Base-by-base conservation (phyloP, 331 rosid species). In the Rhamnella rubrinervis region DNA sequence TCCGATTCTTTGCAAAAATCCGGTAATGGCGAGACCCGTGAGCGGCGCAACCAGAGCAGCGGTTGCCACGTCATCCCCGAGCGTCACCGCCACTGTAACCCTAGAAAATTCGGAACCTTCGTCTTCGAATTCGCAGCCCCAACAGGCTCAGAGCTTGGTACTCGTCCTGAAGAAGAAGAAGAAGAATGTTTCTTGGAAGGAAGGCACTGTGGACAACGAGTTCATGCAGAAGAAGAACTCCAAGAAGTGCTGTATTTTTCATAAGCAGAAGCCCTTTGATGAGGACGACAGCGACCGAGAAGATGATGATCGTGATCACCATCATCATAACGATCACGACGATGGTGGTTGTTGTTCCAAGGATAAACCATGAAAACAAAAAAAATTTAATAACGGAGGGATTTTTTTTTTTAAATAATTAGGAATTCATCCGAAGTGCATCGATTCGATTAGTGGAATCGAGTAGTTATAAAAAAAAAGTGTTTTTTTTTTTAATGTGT, bases 211-310 rank as follows among this genome's bases (percentile, higher is more conserved):
- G 38, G 98, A 93, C 83, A 93, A 93, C 75, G 98, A 93, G 87
- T 93, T 88, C 55, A 82, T 93, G 97, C 89, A 85, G 84, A 93
- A 91, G 85, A 93, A 93, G 83, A 91, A 96, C 76, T 93, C 97
- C 77, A 93, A 93, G 71, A 93, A 91, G 77, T 93, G 98, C 53
- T 93, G 98, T 71, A 91, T 93, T 79, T 93, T 91, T 74, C 98
- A 93, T 77, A 93, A 88, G 78, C 64, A 91, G 69, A 93, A 88
- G 83, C 84, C 97, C 55, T 93, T 93, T 68, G 98, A 93, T 58
- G 97, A 93, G 73, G 97, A 91, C 81, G 85, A 91, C 41, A 84
- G 95, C 75, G 97, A 88, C 37, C 79, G 78, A 15, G 98, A 93
- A 18, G 81, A 81, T 28, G 75, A 53, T 2, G 75, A 56, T 11